Evolutionary conservation across 192 early-diverging fungal species (phyloP), one percentile per base, ranked within the genome.

Genomic region (Rhizoclosmatium sp.): DNA sequence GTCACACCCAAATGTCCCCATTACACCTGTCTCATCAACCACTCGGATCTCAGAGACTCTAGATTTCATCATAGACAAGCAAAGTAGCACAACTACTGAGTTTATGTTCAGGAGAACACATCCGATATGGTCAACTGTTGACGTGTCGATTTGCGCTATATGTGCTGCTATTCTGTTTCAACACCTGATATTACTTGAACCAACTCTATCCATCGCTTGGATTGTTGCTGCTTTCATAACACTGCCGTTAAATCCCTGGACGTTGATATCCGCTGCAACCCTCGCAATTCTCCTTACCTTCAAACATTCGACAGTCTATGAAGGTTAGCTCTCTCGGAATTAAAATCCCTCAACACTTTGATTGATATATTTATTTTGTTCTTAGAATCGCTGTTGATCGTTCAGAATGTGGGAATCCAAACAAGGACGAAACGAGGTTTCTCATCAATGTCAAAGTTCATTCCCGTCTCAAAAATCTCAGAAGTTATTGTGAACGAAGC

Each of bases 401-500:
- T 94, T 3, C 82, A 88, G 7, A 85, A 93, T 71, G 82, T 94
- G 16, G 93, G 93, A 0, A 79, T 93, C 5, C 90, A 93, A 56
- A 87, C 93, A 48, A 88, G 89, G 62, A 90, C 92, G 1, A 81
- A 80, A 2, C 65, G 48, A 81, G 86, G 46, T 88, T 91, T 58
- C 77, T 78, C 62, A 79, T 60, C 44, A 77, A 82, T 12, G 84
- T 85, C 16, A 76, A 77, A 39, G 4, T 95, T 95, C 80, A 92
- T 94, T 71, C 91, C 89, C 69, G 70, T 85, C 49, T 83, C 85
- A 31, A 86, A 90, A 49, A 89, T 94, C 69, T 68, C 80, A 3
- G 89, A 93, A 73, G 84, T 95, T 5, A 86, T 95, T 65, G 91
- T 95, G 71, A 93, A 95, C 67, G 93, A 95, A 82, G 93, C 85